These are phyloP conservation scores for Claviceps monticola DNA, from an alignment of 2,329 filamentous ascomycete genomes.

Conservation along the genomic window DNA sequence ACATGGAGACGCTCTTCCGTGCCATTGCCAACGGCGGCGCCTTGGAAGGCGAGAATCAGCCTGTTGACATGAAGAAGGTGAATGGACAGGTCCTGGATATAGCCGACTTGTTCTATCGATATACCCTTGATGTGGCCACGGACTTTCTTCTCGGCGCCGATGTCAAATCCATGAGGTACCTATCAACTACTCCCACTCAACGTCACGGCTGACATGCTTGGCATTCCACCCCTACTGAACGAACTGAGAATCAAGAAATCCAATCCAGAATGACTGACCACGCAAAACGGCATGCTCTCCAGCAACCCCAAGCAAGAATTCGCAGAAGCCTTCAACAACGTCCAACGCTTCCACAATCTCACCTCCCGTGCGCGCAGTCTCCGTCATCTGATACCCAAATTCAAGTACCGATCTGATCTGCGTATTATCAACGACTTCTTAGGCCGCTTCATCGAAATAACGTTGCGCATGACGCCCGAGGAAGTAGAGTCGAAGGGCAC, in stretches of 20 bases:
- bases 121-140: conserved; percentile 72
- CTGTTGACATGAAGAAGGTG: conserved; percentile 49
- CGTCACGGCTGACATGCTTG: too few relatives aligned
- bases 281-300: not conserved
- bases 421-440: conserved; percentile 66
- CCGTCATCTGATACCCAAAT: conserved; percentile 42
- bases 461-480: conserved; percentile 42
- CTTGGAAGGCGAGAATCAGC: conserved; percentile 44
- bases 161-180: conserved; percentile 46
- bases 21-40: conserved; percentile 47
- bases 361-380: conserved; percentile 21
- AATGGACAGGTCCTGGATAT: conserved; percentile 53
- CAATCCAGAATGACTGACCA: not conserved
- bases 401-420: conserved; percentile 48
- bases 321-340: conserved; percentile 54
- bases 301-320: conserved; percentile 42
- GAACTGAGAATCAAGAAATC: not conserved
- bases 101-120: conserved; percentile 67
- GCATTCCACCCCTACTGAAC: too few relatives aligned
- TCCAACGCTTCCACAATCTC: conserved; percentile 55
- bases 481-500: conserved; percentile 56
- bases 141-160: conserved; percentile 74
- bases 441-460: conserved; percentile 54
- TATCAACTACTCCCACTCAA: not conserved
- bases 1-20: conserved; percentile 59